Base-by-base conservation (phyloP, 305 asterid species). In the Caryopteris hybrid region DNA sequence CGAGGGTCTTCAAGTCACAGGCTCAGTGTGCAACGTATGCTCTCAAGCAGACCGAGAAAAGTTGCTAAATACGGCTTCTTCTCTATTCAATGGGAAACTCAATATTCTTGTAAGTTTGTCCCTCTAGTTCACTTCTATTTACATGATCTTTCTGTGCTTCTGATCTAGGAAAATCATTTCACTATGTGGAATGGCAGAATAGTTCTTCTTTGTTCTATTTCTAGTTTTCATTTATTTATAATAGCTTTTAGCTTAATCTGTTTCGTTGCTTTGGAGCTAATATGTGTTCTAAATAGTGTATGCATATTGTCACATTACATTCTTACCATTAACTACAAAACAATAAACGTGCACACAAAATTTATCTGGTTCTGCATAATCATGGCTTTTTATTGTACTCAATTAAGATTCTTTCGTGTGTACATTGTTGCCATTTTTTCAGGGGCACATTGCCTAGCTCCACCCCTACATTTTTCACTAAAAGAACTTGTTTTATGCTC, bases 21-120 rank as follows among this genome's bases (percentile, higher is more conserved):
- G 89, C 45, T 87, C 91, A 33, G 80, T 78, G 13, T 87, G 91
- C 52, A 84, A 87, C 68, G 79, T 87, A 48, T 83, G 85, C 38
- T 85, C 85, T 17, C 74, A 68, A 52, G 50, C 78, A 51, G 85
- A 81, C 27, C 81, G 89, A 16, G 81, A 65, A 58, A 83, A 72
- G 72, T 71, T 85, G 60, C 66, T 83, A 62, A 81, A 80, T 14
- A 65, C 71, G 17, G 79, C 79, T 59, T 64, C 79, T 10, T 76
- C 83, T 25, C 18, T 68, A 53, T 85, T 81, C 78, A 69, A 63
- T 14, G 91, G 89, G 79, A 83, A 75, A 79, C 88, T 87, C 66
- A 60, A 85, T 58, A 78, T 87, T 73, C 95, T 87, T 69, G 95
- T 83, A 58, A 76, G 86, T 76, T 31, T 50, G 34, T 63, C 42